A percentile compares a stretch with the other conserved stretches of the same genome.
Conservation (phyloP, 1,139 yeast species). For the Meyerozyma guilliermondii region DNA sequence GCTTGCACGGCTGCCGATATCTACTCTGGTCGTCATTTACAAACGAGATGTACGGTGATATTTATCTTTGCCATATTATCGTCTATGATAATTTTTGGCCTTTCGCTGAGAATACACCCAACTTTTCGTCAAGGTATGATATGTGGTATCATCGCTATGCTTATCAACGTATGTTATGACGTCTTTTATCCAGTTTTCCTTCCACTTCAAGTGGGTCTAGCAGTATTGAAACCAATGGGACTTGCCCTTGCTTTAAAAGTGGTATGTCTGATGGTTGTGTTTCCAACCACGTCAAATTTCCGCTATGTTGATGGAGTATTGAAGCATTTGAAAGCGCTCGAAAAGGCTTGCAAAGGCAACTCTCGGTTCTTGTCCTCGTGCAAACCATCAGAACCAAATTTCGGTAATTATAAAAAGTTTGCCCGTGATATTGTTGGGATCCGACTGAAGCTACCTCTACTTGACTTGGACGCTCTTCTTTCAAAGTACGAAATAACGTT, state of each 20-base stretch:
- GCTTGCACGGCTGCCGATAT: constrained; percentile 19
- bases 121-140: constrained; percentile 19
- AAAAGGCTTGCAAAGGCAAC: constrained; percentile 17
- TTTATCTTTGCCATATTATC: constrained; percentile 21
- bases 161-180: constrained; percentile 22
- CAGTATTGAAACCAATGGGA: constrained; percentile 22
- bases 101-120: constrained; percentile 17
- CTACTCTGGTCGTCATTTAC: constrained; percentile 26
- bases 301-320: constrained; percentile 17
- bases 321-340: constrained; percentile 13
- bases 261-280: constrained; percentile 17
- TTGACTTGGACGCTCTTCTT: constrained; percentile 18
- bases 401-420: constrained; percentile 18
- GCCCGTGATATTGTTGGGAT: constrained; percentile 16
- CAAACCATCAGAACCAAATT: constrained; percentile 25
- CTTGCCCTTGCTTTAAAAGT: constrained; percentile 19
- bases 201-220: constrained; percentile 17
- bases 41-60: constrained; percentile 22
- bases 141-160: constrained; percentile 17
- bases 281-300: constrained; percentile 28
- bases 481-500: constrained; percentile 21
- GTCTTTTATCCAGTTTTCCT: constrained; percentile 24
- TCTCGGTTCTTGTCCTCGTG: constrained; percentile 20
- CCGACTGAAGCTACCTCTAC: constrained; percentile 16
- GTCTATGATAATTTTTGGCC: constrained; percentile 22